Conservation (phyloP, 1,139 yeast genomes). For the Yueomyces sp. region DNA sequence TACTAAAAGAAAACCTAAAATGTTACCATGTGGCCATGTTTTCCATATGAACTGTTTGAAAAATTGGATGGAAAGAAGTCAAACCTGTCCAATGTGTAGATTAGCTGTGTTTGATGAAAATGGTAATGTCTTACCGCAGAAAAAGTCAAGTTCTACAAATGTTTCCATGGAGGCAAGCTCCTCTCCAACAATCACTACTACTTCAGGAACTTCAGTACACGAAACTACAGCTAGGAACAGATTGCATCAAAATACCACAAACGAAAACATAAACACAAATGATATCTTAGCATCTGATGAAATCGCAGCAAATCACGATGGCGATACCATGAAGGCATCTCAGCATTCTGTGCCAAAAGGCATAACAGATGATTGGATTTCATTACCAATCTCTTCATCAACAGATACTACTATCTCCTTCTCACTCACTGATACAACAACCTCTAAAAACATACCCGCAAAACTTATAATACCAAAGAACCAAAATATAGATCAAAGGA, state of each 20-base stretch:
- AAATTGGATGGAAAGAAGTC: constrained; percentile 88
- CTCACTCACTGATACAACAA: neutral
- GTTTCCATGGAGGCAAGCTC: too few relatives aligned
- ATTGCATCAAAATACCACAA: too few relatives aligned
- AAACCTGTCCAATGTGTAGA: constrained; percentile 85
- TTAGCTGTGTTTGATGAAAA: constrained; percentile 42
- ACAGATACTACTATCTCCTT: neutral
- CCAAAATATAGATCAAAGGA: too few relatives aligned
- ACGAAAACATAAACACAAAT: too few relatives aligned
- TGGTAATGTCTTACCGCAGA: constrained; percentile 11
- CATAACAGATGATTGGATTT: neutral
- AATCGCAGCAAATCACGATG: too few relatives aligned
- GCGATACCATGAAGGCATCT: too few relatives aligned
- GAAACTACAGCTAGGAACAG: too few relatives aligned
- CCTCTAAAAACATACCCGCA: too few relatives aligned
- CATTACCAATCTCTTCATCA: neutral
- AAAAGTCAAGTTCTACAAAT: neutral
- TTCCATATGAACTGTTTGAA: constrained; percentile 83
- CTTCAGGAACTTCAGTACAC: neutral
- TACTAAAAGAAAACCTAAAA: constrained; percentile 42
- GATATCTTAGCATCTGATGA: too few relatives aligned
- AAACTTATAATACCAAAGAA: too few relatives aligned
- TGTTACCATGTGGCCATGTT: constrained; percentile 72
- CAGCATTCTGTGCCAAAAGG: too few relatives aligned
- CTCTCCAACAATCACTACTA: neutral